Base-by-base conservation (phyloP, 176 grass and related monocot genomes). In the Carex littledalei region DNA sequence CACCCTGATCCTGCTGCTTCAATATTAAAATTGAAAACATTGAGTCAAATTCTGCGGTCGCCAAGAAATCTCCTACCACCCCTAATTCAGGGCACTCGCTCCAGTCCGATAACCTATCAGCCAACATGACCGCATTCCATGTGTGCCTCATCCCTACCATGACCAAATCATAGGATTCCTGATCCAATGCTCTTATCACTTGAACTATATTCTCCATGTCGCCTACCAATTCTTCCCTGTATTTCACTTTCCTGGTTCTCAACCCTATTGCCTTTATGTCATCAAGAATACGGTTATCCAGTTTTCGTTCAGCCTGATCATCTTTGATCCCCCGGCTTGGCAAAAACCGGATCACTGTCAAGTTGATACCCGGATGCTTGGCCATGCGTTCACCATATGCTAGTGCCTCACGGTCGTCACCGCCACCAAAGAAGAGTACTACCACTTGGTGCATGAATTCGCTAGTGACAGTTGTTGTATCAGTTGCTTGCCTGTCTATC, bases 1-100 rank as follows among this genome's bases (percentile, higher is more conserved):
- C 93, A 3, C 79, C 90, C 85, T 95, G 93, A 84, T 94, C 91
- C 80, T 98, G 95, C 76, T 98, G 93, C 86, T 94, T 93, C 88
- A 98, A 59, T 87, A 95, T 90, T 61, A 98, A 86, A 57, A 98
- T 84, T 3, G 95, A 94, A 76, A 92, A 90, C 15, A 82, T 89
- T 32, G 90, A 84, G 60, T 86, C 88, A 79, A 94, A 95, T 26
- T 94, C 95, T 26, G 93, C 86, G 4, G 91, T 87, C 8, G 91
- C 93, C 35, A 98, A 84, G 41, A 95, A 89, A 45, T 98, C 93
- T 79, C 91, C 95, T 22, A 95, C 82, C 53, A 98, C 76, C 14
- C 95, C 95, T 9, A 98, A 87, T 85, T 98, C 95, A 0, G 88
- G 95, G 88, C 83, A 90, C 86, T 98, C 91, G 57, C 93, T 92